Conservation (phyloP, 2,329 filamentous ascomycete genomes). For the Exophiala aquamarina region DNA sequence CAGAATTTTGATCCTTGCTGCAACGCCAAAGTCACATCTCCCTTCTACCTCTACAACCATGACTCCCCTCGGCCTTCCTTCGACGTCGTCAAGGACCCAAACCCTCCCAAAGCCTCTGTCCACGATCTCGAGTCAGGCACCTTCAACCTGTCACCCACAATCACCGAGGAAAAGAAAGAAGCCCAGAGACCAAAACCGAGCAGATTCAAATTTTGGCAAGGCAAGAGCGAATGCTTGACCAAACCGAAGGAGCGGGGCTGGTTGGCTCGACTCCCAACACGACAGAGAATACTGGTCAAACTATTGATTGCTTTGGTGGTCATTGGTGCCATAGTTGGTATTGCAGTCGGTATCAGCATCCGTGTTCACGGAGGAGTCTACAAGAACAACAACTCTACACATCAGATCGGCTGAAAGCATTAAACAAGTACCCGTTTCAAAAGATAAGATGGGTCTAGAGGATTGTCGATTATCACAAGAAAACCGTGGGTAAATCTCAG, state of each 20-base stretch:
- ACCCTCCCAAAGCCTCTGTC: constrained; percentile 21
- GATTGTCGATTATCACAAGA: not conserved
- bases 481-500: too few relatives aligned
- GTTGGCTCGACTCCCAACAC: constrained; percentile 34
- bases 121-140: constrained; percentile 37
- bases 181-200: constrained; percentile 10
- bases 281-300: constrained; percentile 41
- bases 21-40: constrained; percentile 43
- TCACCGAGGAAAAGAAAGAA: constrained; percentile 25
- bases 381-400: constrained; percentile 36
- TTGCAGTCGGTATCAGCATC: constrained; percentile 46
- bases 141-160: constrained; percentile 20
- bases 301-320: constrained; percentile 41
- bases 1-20: constrained; percentile 40
- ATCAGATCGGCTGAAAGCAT: constrained; percentile 25
- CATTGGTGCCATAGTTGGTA: constrained; percentile 44
- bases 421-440: not conserved
- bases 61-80: constrained; percentile 34
- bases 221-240: constrained; percentile 32
- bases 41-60: constrained; percentile 46
- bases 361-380: constrained; percentile 46
- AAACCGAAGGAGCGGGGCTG: constrained; percentile 36
- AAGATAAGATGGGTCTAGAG: not conserved
- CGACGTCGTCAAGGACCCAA: constrained; percentile 21
- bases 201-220: constrained; percentile 22